phyloP scores from a whole-genome alignment of 768 basidiomycete genomes.

The Naganishia onofrii region DNA sequence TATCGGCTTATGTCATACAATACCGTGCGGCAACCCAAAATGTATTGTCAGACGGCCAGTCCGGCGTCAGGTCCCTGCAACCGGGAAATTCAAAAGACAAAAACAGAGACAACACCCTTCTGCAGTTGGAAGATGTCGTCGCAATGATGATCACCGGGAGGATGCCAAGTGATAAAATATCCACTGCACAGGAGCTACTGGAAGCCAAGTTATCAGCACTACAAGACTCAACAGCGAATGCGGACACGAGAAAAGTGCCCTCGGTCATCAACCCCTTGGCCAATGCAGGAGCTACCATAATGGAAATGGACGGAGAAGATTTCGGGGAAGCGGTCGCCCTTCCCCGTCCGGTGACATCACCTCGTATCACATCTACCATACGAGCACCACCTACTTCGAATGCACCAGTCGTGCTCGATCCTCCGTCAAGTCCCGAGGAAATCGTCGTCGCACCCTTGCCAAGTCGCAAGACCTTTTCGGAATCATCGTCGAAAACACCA shows the following conservation, averaged over 20 bases:
- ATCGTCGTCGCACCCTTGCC: neutral
- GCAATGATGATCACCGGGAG: neutral
- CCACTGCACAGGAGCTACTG: constrained; percentile 4
- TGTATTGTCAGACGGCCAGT: neutral
- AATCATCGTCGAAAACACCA: too few species aligned
- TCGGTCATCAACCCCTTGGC: too few species aligned
- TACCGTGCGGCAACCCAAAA: constrained; percentile 3
- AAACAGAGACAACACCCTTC: neutral
- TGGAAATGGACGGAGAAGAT: constrained; percentile 12
- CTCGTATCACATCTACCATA: neutral
- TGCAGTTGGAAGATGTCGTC: neutral
- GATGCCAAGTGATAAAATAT: neutral
- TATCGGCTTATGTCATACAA: constrained; percentile 5
- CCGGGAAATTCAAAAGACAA: neutral
- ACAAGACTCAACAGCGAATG: too few species aligned
- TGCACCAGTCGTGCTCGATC: neutral
- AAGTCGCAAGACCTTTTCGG: neutral
- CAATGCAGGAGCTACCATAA: neutral
- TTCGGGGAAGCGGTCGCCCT: constrained; percentile 9
- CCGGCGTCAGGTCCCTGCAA: neutral
- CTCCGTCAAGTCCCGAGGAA: constrained; percentile 6
- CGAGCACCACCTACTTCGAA: neutral
- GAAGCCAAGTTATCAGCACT: neutral
- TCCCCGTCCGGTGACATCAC: too few species aligned
- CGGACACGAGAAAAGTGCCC: neutral